phyloP scores from a whole-genome alignment of 2,329 filamentous ascomycete genomes.

The Lachnum nothofagi region DNA sequence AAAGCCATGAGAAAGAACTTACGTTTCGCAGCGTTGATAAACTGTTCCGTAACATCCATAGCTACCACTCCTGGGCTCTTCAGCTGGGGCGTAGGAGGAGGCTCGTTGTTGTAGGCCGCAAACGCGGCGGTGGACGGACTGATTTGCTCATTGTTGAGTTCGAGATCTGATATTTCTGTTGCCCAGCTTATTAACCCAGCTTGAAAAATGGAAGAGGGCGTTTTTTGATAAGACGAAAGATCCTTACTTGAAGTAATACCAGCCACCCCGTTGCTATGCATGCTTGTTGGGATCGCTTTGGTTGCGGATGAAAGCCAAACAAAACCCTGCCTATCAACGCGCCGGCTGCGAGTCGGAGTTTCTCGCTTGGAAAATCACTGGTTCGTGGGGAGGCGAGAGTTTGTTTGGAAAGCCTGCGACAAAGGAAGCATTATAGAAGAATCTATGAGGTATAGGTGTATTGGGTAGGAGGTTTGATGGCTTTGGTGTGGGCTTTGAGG shows the following conservation, averaged over 20 bases:
- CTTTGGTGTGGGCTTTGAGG: no score
- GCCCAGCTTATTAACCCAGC: no score
- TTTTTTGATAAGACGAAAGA: neutral
- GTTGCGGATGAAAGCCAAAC: neutral
- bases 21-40: slow-evolving; percentile 51
- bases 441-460: no score
- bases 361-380: slow-evolving; percentile 13
- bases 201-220: neutral
- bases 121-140: slow-evolving; percentile 17
- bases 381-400: neutral
- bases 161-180: slow-evolving; percentile 25
- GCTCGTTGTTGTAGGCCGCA: slow-evolving; percentile 24
- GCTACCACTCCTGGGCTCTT: slow-evolving; percentile 46
- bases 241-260: slow-evolving; percentile 24
- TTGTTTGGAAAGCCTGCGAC: neutral
- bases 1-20: slow-evolving; percentile 24
- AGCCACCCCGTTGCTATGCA: slow-evolving; percentile 25
- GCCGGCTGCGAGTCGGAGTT: slow-evolving; percentile 8
- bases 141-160: slow-evolving; percentile 25
- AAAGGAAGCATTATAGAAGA: no score
- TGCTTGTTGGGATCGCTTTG: slow-evolving; percentile 8
- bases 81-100: slow-evolving; percentile 30
- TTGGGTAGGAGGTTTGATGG: no score
- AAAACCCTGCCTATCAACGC: neutral
- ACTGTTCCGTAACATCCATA: slow-evolving; percentile 54